Evolutionary conservation across 2,329 filamentous ascomycete species (phyloP), one percentile per base, ranked within the genome.

Genomic region (Stagonosporopsis rhizophila): DNA sequence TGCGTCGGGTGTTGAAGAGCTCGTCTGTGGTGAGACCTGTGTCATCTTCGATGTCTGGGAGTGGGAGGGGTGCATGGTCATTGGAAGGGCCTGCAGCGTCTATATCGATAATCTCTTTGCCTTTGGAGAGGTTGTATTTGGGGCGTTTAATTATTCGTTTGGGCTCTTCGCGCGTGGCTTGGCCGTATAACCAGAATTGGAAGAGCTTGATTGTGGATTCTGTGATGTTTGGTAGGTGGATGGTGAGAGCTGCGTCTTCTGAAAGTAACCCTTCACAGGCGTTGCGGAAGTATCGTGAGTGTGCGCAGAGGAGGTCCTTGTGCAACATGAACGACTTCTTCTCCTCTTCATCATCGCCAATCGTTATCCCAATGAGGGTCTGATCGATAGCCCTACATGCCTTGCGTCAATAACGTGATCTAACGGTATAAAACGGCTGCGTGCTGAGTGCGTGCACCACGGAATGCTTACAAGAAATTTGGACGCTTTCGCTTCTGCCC

Each of bases 161-260:
- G 23, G 56, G 56, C 17, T 54, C 56, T 42, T 58, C 56, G 2
- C 56, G 45, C 3, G 56, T 58, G 12, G 54, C 49, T 44, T 61
- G 59, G 15, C 52, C 59, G 30, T 64, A 66, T 4, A 66, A 44
- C 63, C 63, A 66, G 41, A 60, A 55, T 15, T 59, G 44, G 39
- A 64, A 64, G 28, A 57, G 53, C 25, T 60, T 56, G 44, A 64
- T 58, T 20, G 55, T 60, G 20, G 38, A 46, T 35, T 55, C 56
- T n/a, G 49, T 22, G 20, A 58, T 53, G 14, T 59, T 57, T 4
- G 56, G 56, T 3, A 66, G 57, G 12, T 56, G 45, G n/a, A 62
- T 50, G 3, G 49, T 42, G 4, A 51, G 32, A 0, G 58, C 55
- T 38, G 57, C 44, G 25, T 54, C 42, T 35, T 66, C 63, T 11